phyloP scores from a whole-genome alignment of 2,329 filamentous ascomycete genomes.

The Clarireedia hainanense region DNA sequence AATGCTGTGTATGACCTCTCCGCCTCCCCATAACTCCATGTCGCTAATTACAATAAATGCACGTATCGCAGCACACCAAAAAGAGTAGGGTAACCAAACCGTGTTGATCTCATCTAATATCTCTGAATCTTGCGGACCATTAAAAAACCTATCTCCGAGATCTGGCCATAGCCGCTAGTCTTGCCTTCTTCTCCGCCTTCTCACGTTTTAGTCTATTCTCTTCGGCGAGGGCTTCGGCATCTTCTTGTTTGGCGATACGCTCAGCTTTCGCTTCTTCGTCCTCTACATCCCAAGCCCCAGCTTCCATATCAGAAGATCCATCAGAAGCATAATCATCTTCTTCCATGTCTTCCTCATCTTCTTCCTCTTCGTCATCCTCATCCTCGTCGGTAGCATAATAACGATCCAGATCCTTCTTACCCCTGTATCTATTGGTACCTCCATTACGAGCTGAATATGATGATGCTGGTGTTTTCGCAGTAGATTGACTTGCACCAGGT shows the following conservation, averaged over 20 bases:
- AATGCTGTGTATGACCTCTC: conserved; percentile 7
- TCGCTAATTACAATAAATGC: conserved; percentile 9
- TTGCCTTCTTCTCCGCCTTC: conserved; percentile 44
- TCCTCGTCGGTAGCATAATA: conserved; percentile 30
- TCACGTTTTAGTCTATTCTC: conserved; percentile 54
- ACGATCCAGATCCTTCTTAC: conserved; percentile 33
- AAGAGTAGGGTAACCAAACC: not conserved
- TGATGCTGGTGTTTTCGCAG: conserved; percentile 21
- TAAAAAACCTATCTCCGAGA: conserved; percentile 3
- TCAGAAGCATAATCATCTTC: conserved; percentile 59
- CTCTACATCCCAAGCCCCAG: conserved; percentile 65
- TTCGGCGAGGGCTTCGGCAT: conserved; percentile 54
- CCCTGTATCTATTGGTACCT: conserved; percentile 15
- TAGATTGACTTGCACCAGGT: conserved; percentile 33
- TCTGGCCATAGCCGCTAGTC: conserved; percentile 28
- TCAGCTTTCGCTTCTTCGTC: conserved; percentile 60
- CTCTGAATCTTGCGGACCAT: not conserved
- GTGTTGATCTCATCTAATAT: not conserved
- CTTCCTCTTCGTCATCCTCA: conserved; percentile 23
- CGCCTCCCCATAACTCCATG: conserved; percentile 3
- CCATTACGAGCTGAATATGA: conserved; percentile 17
- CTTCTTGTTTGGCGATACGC: conserved; percentile 56
- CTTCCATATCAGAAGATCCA: conserved; percentile 71
- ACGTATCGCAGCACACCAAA: not conserved
- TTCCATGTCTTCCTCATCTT: conserved; percentile 46